Evolutionary conservation across 75 land plant genomes (phyloP).

Genomic region (Picea glauca): DNA sequence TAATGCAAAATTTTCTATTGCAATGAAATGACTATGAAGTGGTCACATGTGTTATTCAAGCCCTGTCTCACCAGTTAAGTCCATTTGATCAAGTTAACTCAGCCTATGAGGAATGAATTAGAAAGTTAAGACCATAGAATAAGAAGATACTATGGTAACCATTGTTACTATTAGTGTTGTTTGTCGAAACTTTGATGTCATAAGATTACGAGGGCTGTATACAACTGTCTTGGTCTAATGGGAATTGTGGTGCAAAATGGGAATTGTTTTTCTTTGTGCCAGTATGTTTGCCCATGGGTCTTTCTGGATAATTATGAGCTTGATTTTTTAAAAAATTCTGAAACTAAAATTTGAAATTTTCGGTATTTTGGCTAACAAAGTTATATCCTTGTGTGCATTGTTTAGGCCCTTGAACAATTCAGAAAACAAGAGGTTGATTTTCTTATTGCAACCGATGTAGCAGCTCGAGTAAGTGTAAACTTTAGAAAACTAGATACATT

Average conservation of each 20-base stretch:
- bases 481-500: background rate
- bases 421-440: constrained; percentile 94
- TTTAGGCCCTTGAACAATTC: constrained; percentile 88
- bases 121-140: too few species aligned
- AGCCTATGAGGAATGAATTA: too few species aligned
- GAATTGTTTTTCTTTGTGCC: background rate
- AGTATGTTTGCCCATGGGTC: background rate
- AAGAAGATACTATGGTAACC: too few species aligned
- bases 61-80: too few species aligned
- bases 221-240: background rate
- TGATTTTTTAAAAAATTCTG: too few species aligned
- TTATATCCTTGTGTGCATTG: background rate
- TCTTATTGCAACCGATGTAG: constrained; percentile 98
- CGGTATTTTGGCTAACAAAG: background rate
- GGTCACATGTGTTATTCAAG: too few species aligned
- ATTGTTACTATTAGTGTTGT: too few species aligned
- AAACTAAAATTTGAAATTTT: background rate
- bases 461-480: constrained; percentile 84
- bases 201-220: background rate
- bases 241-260: background rate
- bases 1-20: too few species aligned
- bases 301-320: background rate
- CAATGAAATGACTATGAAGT: too few species aligned
- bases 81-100: too few species aligned
- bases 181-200: background rate